These are phyloP conservation scores for Rhamnella rubrinervis DNA, from an alignment of 331 rosid species.

Conservation along the genomic window DNA sequence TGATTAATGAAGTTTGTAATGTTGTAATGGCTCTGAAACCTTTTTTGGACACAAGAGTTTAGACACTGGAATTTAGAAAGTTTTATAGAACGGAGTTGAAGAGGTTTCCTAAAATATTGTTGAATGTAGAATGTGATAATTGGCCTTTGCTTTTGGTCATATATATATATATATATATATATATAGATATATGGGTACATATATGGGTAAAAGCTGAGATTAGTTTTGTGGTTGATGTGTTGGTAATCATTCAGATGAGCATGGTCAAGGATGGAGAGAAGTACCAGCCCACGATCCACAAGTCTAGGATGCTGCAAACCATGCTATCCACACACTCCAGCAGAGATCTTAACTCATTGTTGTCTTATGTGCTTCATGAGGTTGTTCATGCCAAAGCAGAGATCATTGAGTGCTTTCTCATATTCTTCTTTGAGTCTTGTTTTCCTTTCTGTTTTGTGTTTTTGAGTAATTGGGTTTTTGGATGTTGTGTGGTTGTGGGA, in stretches of 20 bases:
- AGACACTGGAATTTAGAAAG: too few relatives aligned
- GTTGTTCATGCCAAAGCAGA: constrained; percentile 92
- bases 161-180: too few relatives aligned
- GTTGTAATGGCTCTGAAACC: too few relatives aligned
- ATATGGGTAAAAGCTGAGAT: neutral
- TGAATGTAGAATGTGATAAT: too few relatives aligned
- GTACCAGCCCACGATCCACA: constrained; percentile 82
- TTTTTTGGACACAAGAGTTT: too few relatives aligned
- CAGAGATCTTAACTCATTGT: constrained; percentile 79
- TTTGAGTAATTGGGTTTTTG: neutral
- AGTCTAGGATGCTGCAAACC: constrained; percentile 93
- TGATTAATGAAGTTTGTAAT: too few relatives aligned
- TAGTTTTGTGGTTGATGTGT: neutral
- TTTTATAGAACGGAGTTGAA: too few relatives aligned
- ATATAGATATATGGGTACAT: too few relatives aligned
- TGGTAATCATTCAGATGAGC: constrained; percentile 50
- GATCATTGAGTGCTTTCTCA: constrained; percentile 41
- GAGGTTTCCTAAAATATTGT: too few relatives aligned
- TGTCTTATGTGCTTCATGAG: constrained; percentile 80
- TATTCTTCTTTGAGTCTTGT: neutral
- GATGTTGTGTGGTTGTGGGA: neutral
- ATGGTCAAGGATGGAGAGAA: constrained; percentile 64
- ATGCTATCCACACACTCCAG: constrained; percentile 80
- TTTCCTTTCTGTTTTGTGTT: neutral
- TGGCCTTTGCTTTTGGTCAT: neutral